These are phyloP conservation scores for Hippophae tibetana DNA, from an alignment of 306 rosid species.

Conservation along the genomic window DNA sequence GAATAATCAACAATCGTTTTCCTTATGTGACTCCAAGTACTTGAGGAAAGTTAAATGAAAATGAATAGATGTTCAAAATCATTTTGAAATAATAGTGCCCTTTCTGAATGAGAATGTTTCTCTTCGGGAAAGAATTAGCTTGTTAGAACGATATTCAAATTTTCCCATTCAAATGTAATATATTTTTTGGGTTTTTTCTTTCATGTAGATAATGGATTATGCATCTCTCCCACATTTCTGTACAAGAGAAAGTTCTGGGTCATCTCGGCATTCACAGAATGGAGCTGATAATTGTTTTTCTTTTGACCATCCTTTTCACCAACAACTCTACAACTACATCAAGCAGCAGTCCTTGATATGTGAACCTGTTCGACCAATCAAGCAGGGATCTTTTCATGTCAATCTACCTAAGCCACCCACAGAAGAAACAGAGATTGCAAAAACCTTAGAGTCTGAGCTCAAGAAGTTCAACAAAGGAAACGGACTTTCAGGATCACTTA, in stretches of 20 bases:
- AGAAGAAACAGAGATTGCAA: constrained; percentile 44
- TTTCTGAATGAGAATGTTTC: too few relatives aligned
- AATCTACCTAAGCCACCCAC: constrained; percentile 50
- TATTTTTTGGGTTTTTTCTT: constrained; percentile 20
- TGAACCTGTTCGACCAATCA: constrained; percentile 41
- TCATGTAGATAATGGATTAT: constrained; percentile 80
- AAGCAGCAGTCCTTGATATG: constrained; percentile 46
- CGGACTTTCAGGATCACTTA: constrained; percentile 31
- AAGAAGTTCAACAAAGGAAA: constrained; percentile 41
- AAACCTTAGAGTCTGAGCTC: constrained; percentile 56
- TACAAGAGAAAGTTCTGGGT: constrained; percentile 63
- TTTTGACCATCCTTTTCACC: constrained; percentile 77
- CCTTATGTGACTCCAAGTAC: too few relatives aligned
- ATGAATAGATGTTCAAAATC: too few relatives aligned
- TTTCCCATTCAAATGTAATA: constrained; percentile 17
- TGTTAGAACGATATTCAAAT: background rate
- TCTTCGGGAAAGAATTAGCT: too few relatives aligned
- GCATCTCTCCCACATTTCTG: constrained; percentile 84
- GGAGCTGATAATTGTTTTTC: constrained; percentile 63
- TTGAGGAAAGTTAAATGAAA: too few relatives aligned
- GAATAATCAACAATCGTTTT: too few relatives aligned
- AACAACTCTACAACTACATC: constrained; percentile 61
- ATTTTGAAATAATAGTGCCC: too few relatives aligned
- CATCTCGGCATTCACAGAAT: constrained; percentile 44
- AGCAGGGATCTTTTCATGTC: constrained; percentile 80